Evolutionary conservation across 257 asterid species (phyloP).

Genomic region (Linderniella brevidens): DNA sequence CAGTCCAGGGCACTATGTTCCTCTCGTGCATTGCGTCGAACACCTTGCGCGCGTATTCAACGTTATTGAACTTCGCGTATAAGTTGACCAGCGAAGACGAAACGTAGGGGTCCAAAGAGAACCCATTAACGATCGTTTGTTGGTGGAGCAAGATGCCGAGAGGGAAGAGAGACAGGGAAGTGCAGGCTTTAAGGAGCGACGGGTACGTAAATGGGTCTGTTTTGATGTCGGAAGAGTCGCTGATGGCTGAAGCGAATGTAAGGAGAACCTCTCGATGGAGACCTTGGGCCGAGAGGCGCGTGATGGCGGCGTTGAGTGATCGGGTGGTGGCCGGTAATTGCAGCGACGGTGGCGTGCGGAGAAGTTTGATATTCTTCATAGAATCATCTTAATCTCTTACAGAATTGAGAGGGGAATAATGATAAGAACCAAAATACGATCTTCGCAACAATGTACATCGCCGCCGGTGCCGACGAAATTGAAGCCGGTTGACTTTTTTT

Average conservation of each 20-base stretch:
- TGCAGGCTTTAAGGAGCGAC: slow-evolving; percentile 61
- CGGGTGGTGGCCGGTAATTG: slow-evolving; percentile 15
- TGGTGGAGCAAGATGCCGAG: slow-evolving; percentile 62
- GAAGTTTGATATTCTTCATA: slow-evolving; percentile 32
- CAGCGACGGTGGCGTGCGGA: slow-evolving; percentile 14
- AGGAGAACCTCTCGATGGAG: slow-evolving; percentile 37
- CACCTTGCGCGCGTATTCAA: slow-evolving; percentile 29
- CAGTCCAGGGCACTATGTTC: slow-evolving; percentile 65
- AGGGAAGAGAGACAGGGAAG: slow-evolving; percentile 29
- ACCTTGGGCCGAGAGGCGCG: slow-evolving; percentile 47
- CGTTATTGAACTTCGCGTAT: slow-evolving; percentile 26
- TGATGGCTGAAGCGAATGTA: slow-evolving; percentile 31
- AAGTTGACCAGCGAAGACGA: slow-evolving; percentile 48
- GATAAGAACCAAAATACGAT: too few relatives aligned
- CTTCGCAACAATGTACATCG: too few relatives aligned
- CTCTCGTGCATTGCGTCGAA: slow-evolving; percentile 48
- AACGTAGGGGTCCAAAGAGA: slow-evolving; percentile 45
- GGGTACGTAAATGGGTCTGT: slow-evolving; percentile 73
- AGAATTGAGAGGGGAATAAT: too few relatives aligned
- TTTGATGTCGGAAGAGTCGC: slow-evolving; percentile 21
- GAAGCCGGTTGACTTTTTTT: too few relatives aligned
- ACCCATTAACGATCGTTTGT: slow-evolving; percentile 34
- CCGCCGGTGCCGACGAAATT: too few relatives aligned
- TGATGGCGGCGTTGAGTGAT: slow-evolving; percentile 34
- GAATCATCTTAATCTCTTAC: slow-evolving; percentile 10